Conservation (phyloP, 192 early-diverging fungal genomes). For the Backusella tuberculispora region DNA sequence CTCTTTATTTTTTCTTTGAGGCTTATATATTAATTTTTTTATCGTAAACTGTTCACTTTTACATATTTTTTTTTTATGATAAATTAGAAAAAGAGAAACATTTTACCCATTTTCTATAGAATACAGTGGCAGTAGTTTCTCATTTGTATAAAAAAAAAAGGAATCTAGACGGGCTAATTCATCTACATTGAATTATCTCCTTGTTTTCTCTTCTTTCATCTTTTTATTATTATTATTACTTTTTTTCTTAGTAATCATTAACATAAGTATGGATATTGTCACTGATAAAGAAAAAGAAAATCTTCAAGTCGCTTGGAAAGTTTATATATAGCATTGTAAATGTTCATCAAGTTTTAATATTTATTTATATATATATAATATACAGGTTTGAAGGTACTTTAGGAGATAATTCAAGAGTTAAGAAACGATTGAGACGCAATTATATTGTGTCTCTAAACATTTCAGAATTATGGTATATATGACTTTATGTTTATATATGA, state of each 20-base stretch:
- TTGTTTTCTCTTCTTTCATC: not conserved
- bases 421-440: not conserved
- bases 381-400: not conserved
- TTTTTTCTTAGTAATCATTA: not conserved
- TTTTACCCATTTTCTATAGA: too few relatives aligned
- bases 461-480: not conserved
- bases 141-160: too few relatives aligned
- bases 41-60: too few relatives aligned
- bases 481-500: not conserved
- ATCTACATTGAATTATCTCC: not conserved
- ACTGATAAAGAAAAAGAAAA: not conserved
- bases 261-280: not conserved
- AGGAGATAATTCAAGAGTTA: not conserved
- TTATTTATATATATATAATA: not conserved
- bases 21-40: too few relatives aligned
- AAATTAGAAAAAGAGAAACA: too few relatives aligned
- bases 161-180: too few relatives aligned
- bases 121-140: too few relatives aligned
- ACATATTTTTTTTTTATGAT: too few relatives aligned
- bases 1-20: too few relatives aligned
- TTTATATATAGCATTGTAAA: not conserved
- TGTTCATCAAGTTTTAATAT: too few relatives aligned
- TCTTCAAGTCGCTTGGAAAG: not conserved
- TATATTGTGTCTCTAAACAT: not conserved
- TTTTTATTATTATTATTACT: not conserved